Base-by-base conservation (phyloP, 1,284 basidiomycete species). In the Ceratobasidium sp. region DNA sequence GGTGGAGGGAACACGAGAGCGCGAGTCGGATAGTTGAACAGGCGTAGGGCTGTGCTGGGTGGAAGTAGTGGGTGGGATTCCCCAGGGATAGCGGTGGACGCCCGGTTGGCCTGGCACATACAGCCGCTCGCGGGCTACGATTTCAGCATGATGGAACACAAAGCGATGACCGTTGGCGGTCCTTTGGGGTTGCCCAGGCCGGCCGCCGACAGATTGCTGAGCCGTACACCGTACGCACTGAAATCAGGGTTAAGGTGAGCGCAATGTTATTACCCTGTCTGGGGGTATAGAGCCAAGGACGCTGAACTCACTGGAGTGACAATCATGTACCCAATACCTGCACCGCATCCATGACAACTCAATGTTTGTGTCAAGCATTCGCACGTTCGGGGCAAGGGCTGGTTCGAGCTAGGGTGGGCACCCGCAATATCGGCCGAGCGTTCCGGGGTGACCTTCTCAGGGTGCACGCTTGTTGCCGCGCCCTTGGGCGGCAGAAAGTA, bases 91-190 rank as follows among this genome's bases (percentile, higher is more conserved):
- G 3, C 64, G 64, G 45, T 67, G 52, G 29, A 93, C 86, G 31
- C 90, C 91, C 3, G 84, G 85, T 77, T 94, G 92, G 69, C 85
- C 83, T 29, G 80, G 80, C 64, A 91, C 81, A 75, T 92, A 91
- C 72, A 85, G 83, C 35, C 93, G 85, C 76, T 92, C 90, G 34
- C 84, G 83, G 10, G 86, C 86, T n/a, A 77, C 74, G 58, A 94
- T 87, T 78, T 92, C 90, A 74, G 81, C 85, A 58, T 91, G 90
- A 80, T 94, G 92, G 77, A 94, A 93, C 32, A 95, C 92, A 75
- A 92, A 94, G 27, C 92, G 88, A 76, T 95, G 92, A 4, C 92
- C 91, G 77, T 94, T 94, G 3, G 80, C 79, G 49, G 78, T 75
- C 15, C 60, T 43, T 25, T 52, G 50, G 15, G 69, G 53, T 89